Conservation (phyloP, 148 eudicot species). For the Cornus suecica region DNA sequence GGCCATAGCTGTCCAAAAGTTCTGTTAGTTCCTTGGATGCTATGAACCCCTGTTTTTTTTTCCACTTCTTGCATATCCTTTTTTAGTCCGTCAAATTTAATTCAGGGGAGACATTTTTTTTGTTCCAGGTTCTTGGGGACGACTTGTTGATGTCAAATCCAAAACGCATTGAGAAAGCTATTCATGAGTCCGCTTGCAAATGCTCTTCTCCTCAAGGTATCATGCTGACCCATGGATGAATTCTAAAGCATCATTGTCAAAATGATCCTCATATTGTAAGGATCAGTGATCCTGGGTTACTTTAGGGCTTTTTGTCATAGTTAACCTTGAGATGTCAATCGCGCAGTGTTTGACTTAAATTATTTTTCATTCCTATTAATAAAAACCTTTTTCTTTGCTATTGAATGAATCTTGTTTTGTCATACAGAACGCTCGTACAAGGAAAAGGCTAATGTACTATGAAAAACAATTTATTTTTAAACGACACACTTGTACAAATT, state of each 20-base stretch:
- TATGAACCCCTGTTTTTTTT: neutral
- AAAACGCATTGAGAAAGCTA: slow-evolving; percentile 86
- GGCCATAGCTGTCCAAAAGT: neutral
- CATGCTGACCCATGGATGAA: slow-evolving; percentile 3
- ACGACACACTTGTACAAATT: no score
- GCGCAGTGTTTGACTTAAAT: no score
- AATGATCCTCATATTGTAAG: neutral
- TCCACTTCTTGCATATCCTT: neutral
- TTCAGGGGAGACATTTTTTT: neutral
- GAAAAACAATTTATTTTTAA: no score
- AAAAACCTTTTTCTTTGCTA: no score
- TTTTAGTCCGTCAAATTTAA: neutral
- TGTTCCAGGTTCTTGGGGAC: slow-evolving; percentile 87
- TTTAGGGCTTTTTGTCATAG: no score
- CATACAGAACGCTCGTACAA: no score
- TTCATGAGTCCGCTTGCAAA: slow-evolving; percentile 81
- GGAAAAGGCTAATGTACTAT: no score
- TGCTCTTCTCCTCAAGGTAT: slow-evolving; percentile 92
- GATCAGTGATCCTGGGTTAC: neutral
- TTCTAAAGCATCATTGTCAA: neutral
- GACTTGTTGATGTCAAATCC: slow-evolving; percentile 86
- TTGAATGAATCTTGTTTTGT: no score
- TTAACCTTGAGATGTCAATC: no score
- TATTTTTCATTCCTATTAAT: no score
- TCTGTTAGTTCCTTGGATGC: neutral